phyloP scores from a whole-genome alignment of 31 red algal genomes.

The Asparagopsis taxiformis region DNA sequence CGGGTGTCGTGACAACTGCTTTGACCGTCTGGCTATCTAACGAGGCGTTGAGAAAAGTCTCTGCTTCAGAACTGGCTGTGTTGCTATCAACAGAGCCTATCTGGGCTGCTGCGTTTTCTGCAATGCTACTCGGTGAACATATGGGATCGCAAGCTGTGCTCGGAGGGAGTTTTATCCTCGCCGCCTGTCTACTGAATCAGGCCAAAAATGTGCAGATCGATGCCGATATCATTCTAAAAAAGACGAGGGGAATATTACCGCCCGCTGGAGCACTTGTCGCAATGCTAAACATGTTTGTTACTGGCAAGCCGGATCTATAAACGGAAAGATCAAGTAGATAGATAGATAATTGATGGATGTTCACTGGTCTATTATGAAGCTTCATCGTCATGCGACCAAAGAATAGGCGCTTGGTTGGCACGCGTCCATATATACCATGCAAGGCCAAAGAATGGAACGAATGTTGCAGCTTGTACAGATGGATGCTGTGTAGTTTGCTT shows the following conservation, averaged over 20 bases:
- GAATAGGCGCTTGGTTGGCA: neutral
- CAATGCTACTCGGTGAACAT: conserved; percentile 61
- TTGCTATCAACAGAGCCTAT: conserved; percentile 82
- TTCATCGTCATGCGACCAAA: neutral
- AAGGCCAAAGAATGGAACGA: conserved; percentile 42
- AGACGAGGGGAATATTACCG: too few species aligned
- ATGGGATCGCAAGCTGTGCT: conserved; percentile 38
- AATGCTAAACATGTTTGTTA: too few species aligned
- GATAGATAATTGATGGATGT: too few species aligned
- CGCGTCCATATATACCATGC: conserved; percentile 26
- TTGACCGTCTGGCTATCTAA: conserved; percentile 67
- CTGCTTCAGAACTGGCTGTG: conserved; percentile 70
- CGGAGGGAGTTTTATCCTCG: conserved; percentile 79
- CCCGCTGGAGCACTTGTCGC: too few species aligned
- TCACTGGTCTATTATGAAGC: neutral
- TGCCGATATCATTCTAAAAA: too few species aligned
- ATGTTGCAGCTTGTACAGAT: neutral
- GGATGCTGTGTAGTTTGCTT: neutral
- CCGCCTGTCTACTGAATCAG: conserved; percentile 60
- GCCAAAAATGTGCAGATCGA: conserved; percentile 1
- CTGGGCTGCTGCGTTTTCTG: conserved; percentile 77
- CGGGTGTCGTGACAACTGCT: conserved; percentile 81
- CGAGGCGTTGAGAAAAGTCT: conserved; percentile 43
- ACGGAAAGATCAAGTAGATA: too few species aligned
- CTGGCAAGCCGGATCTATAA: too few species aligned